Evolutionary conservation across 306 rosid species (phyloP).

Genomic region (Urtica urens): DNA sequence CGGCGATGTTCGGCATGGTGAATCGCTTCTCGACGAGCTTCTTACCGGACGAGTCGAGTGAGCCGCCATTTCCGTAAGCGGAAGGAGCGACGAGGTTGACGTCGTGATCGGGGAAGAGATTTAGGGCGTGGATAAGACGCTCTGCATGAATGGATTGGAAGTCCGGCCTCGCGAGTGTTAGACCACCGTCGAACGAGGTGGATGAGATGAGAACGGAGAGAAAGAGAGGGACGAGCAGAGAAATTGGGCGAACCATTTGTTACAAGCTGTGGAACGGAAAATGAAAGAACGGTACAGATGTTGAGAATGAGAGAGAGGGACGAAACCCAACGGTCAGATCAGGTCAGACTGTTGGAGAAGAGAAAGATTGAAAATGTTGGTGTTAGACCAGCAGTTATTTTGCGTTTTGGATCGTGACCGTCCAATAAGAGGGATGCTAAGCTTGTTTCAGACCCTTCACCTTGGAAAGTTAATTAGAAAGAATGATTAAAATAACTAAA

Average conservation of each 20-base stretch:
- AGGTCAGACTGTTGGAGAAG: background rate
- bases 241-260: slow-evolving; percentile 25
- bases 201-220: slow-evolving; percentile 24
- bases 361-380: too few species aligned
- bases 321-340: slow-evolving; percentile 17
- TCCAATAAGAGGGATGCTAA: too few species aligned
- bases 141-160: slow-evolving; percentile 36
- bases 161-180: slow-evolving; percentile 20
- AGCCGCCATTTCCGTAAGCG: slow-evolving; percentile 4
- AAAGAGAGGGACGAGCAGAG: slow-evolving; percentile 10
- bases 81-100: slow-evolving; percentile 37
- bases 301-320: background rate
- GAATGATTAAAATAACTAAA: too few species aligned
- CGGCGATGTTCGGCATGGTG: slow-evolving; percentile 39
- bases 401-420: too few species aligned
- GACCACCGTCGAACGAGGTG: slow-evolving; percentile 10
- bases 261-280: background rate
- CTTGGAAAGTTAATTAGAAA: too few species aligned
- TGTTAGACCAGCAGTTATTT: too few species aligned
- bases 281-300: background rate
- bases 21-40: slow-evolving; percentile 63
- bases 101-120: slow-evolving; percentile 52
- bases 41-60: slow-evolving; percentile 5
- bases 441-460: too few species aligned
- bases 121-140: slow-evolving; percentile 50